A percentile compares a stretch with the other conserved stretches of the same genome.
Conservation (phyloP, 441 rosid species). For the Brassica balearica region DNA sequence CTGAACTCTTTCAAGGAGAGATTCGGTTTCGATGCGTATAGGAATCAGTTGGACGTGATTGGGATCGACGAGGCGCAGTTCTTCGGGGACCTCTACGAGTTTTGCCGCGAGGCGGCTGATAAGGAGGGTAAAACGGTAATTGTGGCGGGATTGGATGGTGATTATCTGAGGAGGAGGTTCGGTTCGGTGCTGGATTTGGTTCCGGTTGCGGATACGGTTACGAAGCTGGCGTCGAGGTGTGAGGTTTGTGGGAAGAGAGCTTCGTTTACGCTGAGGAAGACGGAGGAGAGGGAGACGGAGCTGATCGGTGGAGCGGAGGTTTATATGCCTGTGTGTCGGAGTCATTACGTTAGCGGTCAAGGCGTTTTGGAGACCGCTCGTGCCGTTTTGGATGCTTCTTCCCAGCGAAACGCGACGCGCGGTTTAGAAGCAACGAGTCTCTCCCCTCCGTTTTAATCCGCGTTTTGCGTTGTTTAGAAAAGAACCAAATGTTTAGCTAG, state of each 20-base stretch:
- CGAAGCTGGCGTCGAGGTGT: constrained; percentile 72
- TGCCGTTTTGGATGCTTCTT: constrained; percentile 55
- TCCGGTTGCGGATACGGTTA: constrained; percentile 80
- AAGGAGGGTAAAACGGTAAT: constrained; percentile 73
- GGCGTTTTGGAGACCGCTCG: constrained; percentile 69
- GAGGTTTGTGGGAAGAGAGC: constrained; percentile 77
- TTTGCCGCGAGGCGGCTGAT: constrained; percentile 83
- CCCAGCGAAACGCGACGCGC: background rate
- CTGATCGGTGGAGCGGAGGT: constrained; percentile 76
- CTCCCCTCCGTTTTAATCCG: background rate
- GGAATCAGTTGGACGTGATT: constrained; percentile 73
- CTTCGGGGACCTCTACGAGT: constrained; percentile 74
- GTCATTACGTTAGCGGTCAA: constrained; percentile 73
- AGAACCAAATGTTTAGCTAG: background rate
- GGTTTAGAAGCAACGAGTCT: background rate
- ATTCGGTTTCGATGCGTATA: constrained; percentile 64
- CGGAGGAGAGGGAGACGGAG: constrained; percentile 63
- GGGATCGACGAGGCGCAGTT: constrained; percentile 92
- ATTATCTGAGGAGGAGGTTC: constrained; percentile 82
- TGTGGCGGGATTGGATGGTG: constrained; percentile 84
- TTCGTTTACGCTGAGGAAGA: constrained; percentile 76
- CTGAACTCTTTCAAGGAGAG: constrained; percentile 60
- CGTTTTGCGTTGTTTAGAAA: background rate
- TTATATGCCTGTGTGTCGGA: constrained; percentile 85
- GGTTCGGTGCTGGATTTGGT: constrained; percentile 77